Percentiles rank a stretch among this genome's conserved stretches.
Conservation (phyloP, 768 basidiomycete genomes). For the Holtermannia corniformis region DNA sequence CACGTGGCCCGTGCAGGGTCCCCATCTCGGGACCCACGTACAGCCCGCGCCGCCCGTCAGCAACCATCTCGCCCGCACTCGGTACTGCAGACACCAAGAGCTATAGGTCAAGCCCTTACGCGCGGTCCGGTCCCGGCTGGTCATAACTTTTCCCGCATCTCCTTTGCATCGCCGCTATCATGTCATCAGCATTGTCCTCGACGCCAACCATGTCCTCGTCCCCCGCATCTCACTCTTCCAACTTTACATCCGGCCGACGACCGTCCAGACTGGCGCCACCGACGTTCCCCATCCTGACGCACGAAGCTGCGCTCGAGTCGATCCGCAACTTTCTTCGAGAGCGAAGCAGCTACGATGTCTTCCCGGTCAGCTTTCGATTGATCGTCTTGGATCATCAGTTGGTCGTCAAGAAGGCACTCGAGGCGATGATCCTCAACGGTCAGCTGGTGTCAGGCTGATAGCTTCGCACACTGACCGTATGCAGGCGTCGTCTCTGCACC, state of each 20-base stretch:
- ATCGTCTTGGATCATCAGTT: conserved; percentile 95
- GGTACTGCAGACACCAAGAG: no score
- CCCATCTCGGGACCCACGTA: no score
- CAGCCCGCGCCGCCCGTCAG: no score
- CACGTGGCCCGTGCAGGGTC: no score
- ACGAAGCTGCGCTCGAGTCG: conserved; percentile 42
- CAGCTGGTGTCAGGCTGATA: conserved; percentile 12
- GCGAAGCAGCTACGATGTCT: conserved; percentile 86
- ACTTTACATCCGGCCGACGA: conserved; percentile 10
- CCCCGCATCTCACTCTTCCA: background rate
- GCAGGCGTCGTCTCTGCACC: conserved; percentile 95
- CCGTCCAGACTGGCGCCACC: conserved; percentile 27
- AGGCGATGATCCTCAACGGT: conserved; percentile 60
- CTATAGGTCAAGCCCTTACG: no score
- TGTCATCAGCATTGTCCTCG: background rate
- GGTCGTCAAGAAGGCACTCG: conserved; percentile 85
- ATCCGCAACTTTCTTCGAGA: conserved; percentile 77
- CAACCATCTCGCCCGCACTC: no score
- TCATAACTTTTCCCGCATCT: no score
- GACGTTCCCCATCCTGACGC: conserved; percentile 26
- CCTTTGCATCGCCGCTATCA: no score
- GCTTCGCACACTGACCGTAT: no score
- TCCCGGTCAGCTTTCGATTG: conserved; percentile 90
- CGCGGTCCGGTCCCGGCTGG: no score
- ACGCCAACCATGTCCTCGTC: background rate